Conservation (phyloP, 768 basidiomycete species). For the Termitomyces sp. region DNA sequence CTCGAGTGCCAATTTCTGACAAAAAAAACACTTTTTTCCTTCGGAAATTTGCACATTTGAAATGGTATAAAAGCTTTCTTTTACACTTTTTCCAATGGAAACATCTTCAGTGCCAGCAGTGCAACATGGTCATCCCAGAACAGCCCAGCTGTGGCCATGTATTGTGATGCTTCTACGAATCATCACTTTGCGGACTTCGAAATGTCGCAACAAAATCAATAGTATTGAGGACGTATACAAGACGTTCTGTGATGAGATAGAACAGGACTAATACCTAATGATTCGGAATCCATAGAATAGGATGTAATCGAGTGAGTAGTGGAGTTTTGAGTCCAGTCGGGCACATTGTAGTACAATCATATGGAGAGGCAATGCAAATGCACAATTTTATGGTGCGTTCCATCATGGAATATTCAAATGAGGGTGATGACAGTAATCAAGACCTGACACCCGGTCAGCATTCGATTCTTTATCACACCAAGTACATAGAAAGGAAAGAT, state of each 20-base stretch:
- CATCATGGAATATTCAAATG: neutral
- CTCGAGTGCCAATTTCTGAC: too few relatives aligned
- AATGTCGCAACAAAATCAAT: neutral
- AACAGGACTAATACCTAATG: constrained; percentile 9
- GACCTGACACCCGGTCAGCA: constrained; percentile 75
- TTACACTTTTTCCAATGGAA: too few relatives aligned
- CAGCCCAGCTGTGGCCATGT: neutral
- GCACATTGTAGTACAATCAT: neutral
- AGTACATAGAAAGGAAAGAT: constrained; percentile 11
- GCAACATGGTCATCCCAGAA: too few relatives aligned
- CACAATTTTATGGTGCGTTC: neutral
- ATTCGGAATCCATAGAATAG: neutral
- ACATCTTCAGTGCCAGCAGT: too few relatives aligned
- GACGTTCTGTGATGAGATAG: constrained; percentile 3
- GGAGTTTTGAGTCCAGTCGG: neutral
- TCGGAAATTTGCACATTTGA: too few relatives aligned
- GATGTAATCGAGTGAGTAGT: neutral
- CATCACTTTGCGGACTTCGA: neutral
- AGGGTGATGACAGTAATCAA: constrained; percentile 36
- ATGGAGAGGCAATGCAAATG: neutral
- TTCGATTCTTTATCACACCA: constrained; percentile 24
- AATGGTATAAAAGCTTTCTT: too few relatives aligned
- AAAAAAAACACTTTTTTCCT: too few relatives aligned
- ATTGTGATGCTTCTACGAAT: too few relatives aligned
- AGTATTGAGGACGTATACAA: neutral